Percentiles rank a stretch among this genome's conserved stretches.
Conservation (phyloP, 106 monocot genomes). For the Dendrobium officinale region DNA sequence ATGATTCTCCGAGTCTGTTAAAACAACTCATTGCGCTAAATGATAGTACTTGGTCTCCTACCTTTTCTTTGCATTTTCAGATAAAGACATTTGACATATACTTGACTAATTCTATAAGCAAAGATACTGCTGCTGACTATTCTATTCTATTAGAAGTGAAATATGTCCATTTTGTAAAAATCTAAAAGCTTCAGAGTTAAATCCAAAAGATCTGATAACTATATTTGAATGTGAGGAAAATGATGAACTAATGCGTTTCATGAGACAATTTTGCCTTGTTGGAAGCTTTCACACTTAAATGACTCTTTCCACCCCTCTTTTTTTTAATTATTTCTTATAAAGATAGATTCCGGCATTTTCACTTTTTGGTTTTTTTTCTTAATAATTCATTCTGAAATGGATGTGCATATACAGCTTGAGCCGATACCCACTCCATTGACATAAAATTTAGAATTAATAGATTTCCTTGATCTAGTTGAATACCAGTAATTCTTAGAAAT, state of each 20-base stretch:
- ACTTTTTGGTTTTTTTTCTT: conserved; percentile 39
- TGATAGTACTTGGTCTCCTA: conserved; percentile 22
- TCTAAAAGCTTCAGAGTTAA: too few species aligned
- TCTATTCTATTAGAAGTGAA: background rate
- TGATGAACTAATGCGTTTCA: too few species aligned
- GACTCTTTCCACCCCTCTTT: too few species aligned
- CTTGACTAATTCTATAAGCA: conserved; percentile 29
- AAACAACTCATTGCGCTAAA: conserved; percentile 16
- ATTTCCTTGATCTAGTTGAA: conserved; percentile 5
- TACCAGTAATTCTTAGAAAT: background rate
- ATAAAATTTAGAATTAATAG: conserved; percentile 14
- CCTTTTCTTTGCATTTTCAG: conserved; percentile 44
- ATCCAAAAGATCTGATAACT: too few species aligned
- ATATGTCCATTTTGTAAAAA: conserved; percentile 12
- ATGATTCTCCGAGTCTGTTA: conserved; percentile 3
- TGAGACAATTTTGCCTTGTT: too few species aligned
- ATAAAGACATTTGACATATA: conserved; percentile 49
- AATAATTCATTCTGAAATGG: conserved; percentile 63
- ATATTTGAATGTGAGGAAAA: too few species aligned
- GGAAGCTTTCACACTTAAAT: too few species aligned
- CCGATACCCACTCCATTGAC: conserved; percentile 18
- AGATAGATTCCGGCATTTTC: too few species aligned
- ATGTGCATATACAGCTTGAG: conserved; percentile 36
- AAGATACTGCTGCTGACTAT: conserved; percentile 12
- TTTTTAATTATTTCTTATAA: too few species aligned